Base-by-base conservation (phyloP, 108 stramenopile genomes). In the Fistulifera pelliculosa region DNA sequence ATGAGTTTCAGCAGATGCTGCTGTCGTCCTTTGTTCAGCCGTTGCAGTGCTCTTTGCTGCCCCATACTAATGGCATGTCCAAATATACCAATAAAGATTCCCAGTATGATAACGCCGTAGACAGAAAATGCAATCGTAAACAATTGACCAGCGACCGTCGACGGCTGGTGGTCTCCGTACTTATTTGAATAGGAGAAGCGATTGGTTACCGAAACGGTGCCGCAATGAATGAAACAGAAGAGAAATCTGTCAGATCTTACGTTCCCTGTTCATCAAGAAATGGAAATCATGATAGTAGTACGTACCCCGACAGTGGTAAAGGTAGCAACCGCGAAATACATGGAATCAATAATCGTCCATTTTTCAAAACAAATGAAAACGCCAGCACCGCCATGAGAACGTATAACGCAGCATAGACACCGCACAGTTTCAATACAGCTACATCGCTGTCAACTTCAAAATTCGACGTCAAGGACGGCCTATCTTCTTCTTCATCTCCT, bases 301-400 rank as follows among this genome's bases (percentile, higher is more conserved):
- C 31, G 31, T 35, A 35, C 31, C 24, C 79, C 83, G 17, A 77
- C 71, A 15, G 85, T 84, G 15, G 80, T 82, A 54, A 83, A 81
- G 0, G 80, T 77, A 16, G 79, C 77, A 15, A 80, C 64, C n/a
- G 70, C 49, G 54, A 89, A 89, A 52, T 84, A 89, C 18, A 82
- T 43, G 10, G 76, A 76, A 43, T 76, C 69, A n/a, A 73, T 16
- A 38, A 80, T 61, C 17, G 73, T 40, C 76, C 78, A 80, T n/a
- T 69, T n/a, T 41, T 77, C 75, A 41, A 76, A 74, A 73, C 47
- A 41, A 62, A 75, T 31, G 69, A 71, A 53, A 69, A 80, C 5
- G 58, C 65, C 0, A 70, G 18, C 11, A 73, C 56, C 8, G 61
- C 68, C 15, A 70, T 13, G 7, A 41, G 13, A 12, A 73, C 18